phyloP scores from a whole-genome alignment of 108 stramenopile species.

The Nannochloropsis granulata region DNA sequence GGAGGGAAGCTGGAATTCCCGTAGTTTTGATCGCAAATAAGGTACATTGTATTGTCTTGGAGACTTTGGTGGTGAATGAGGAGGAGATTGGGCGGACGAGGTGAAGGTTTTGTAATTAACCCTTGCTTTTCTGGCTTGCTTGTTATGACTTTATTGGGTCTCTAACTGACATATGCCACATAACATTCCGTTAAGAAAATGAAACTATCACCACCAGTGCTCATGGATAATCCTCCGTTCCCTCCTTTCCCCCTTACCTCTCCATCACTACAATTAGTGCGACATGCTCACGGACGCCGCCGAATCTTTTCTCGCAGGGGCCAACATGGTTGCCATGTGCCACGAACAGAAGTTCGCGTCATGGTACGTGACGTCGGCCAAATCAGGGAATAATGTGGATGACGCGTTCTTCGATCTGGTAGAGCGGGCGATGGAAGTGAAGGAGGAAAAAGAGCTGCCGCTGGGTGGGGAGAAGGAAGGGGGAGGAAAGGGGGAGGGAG shows the following conservation, averaged over 20 bases:
- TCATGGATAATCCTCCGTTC: too few relatives aligned
- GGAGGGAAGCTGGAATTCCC: constrained; percentile 9
- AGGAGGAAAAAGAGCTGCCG: not conserved
- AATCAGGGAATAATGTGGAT: not conserved
- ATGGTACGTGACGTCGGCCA: constrained; percentile 24
- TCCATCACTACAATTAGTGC: not conserved
- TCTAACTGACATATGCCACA: too few relatives aligned
- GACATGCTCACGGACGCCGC: constrained; percentile 17
- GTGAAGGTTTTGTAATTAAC: not conserved
- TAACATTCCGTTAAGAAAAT: too few relatives aligned
- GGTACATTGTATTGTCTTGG: not conserved
- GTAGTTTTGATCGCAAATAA: constrained; percentile 27
- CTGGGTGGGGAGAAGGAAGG: not conserved
- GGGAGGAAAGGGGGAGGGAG: not conserved
- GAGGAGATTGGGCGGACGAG: too few relatives aligned
- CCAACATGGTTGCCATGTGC: constrained; percentile 25
- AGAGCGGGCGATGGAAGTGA: not conserved
- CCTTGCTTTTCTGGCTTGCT: too few relatives aligned
- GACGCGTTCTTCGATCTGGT: not conserved
- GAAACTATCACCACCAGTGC: too few relatives aligned
- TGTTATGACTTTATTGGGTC: too few relatives aligned
- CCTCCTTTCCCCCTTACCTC: not conserved
- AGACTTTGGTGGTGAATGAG: too few relatives aligned
- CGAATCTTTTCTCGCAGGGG: constrained; percentile 22
- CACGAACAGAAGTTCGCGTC: constrained; percentile 20